Conservation (phyloP, 495 filamentous ascomycete genomes). For the Penicillium roqueforti region DNA sequence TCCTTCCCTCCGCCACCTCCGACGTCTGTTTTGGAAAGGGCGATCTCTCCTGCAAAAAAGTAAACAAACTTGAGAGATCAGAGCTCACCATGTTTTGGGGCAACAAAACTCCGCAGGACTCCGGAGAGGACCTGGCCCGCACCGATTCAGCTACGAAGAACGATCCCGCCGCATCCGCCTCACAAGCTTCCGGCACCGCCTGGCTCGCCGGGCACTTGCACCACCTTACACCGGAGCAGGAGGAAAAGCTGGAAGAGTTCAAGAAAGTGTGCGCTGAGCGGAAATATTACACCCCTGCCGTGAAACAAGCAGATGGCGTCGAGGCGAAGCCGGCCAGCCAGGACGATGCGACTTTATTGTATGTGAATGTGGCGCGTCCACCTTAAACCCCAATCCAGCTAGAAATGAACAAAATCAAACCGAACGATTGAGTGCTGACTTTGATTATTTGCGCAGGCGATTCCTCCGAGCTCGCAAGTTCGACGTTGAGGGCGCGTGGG, state of each 20-base stretch:
- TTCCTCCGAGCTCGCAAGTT: conserved; percentile 78
- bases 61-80: neutral
- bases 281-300: conserved; percentile 58
- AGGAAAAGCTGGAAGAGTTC: conserved; percentile 60
- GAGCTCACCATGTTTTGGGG: conserved; percentile 34
- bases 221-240: conserved; percentile 65
- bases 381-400: conserved; percentile 3
- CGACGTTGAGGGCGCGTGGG: conserved; percentile 66
- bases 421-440: conserved; percentile 1
- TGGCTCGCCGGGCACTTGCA: conserved; percentile 64
- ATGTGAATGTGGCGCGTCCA: conserved; percentile 42
- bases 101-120: conserved; percentile 31
- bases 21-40: neutral
- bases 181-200: conserved; percentile 38
- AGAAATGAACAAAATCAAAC: neutral
- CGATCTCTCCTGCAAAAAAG: neutral
- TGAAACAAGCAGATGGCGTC: conserved; percentile 27
- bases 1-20: conserved; percentile 1
- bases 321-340: conserved; percentile 51
- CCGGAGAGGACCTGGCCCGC: conserved; percentile 25
- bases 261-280: conserved; percentile 60
- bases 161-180: conserved; percentile 39
- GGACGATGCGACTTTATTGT: conserved; percentile 81
- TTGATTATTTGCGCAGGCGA: conserved; percentile 47
- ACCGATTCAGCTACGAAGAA: conserved; percentile 33